Conservation (phyloP, 1,284 basidiomycete species). For the Cutaneotrichosporon spelunceum region DNA sequence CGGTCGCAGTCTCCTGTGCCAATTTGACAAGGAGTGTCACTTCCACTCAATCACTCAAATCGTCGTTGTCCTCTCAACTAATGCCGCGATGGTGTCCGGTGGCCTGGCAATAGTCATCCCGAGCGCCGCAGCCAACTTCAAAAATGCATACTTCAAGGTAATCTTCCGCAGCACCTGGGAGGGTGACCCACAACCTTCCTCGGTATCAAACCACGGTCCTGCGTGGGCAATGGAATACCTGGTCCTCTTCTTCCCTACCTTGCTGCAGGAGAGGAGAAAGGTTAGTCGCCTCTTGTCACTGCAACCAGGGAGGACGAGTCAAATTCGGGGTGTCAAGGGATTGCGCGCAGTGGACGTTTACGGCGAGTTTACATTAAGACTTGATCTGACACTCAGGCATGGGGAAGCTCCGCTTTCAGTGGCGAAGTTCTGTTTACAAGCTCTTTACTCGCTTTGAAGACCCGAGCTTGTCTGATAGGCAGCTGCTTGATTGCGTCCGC, state of each 20-base stretch:
- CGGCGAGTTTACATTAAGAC: too few species aligned
- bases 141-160: not conserved
- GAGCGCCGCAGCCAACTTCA: not conserved
- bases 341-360: too few species aligned
- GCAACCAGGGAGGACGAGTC: too few species aligned
- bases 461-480: not conserved
- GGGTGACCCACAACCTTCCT: not conserved
- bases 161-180: not conserved
- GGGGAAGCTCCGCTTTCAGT: not conserved
- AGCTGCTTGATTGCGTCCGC: not conserved
- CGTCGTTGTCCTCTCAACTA: not conserved
- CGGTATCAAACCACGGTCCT: too few species aligned
- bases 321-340: too few species aligned
- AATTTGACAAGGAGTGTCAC: not conserved
- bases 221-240: too few species aligned
- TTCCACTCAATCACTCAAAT: not conserved
- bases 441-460: not conserved
- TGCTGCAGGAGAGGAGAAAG: not conserved
- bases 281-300: too few species aligned
- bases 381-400: not conserved
- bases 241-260: not conserved
- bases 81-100: too few species aligned
- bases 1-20: not conserved
- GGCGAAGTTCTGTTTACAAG: not conserved
- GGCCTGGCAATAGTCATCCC: too few species aligned